These are phyloP conservation scores for Salvia hispanica DNA, from an alignment of 257 asterid species.

Conservation along the genomic window DNA sequence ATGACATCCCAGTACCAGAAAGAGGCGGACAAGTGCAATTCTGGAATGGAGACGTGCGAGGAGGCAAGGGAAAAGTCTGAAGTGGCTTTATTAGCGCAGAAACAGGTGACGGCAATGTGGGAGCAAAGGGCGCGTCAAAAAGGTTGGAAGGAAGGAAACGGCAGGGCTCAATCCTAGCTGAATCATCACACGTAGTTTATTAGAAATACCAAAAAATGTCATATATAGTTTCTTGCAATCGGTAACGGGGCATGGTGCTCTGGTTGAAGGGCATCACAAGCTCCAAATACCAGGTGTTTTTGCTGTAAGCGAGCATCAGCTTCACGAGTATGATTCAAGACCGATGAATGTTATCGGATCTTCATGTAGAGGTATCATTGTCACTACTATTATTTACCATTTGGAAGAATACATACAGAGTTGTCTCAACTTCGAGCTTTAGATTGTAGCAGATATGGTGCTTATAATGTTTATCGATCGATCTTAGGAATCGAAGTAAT, in stretches of 20 bases:
- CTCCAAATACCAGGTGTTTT: conserved; percentile 15
- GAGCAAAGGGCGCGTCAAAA: conserved; percentile 82
- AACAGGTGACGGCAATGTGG: conserved; percentile 74
- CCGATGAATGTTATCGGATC: conserved; percentile 23
- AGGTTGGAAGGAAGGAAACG: conserved; percentile 82
- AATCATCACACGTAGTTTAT: conserved; percentile 23
- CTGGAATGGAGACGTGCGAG: conserved; percentile 97
- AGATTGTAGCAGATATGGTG: conserved; percentile 3
- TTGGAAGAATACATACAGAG: conserved; percentile 23
- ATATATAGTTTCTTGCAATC: conserved; percentile 28
- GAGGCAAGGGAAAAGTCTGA: conserved; percentile 94
- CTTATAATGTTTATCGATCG: conserved; percentile 20
- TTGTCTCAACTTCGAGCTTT: conserved; percentile 11
- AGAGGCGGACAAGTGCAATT: conserved; percentile 96
- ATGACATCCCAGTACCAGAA: conserved; percentile 92
- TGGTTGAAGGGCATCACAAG: conserved; percentile 24
- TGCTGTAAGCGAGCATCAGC: conserved; percentile 35
- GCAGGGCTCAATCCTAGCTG: conserved; percentile 40
- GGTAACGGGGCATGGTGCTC: conserved; percentile 2
- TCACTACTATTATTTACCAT: conserved; percentile 26
- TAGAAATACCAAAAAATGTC: conserved; percentile 11
- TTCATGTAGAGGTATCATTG: conserved; percentile 38
- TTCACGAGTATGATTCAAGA: not conserved
- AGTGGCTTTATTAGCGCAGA: conserved; percentile 64
- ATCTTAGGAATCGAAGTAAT: not conserved